These are phyloP conservation scores for Colletotrichum sp. DNA, from an alignment of 2,329 filamentous ascomycete genomes.

Conservation along the genomic window DNA sequence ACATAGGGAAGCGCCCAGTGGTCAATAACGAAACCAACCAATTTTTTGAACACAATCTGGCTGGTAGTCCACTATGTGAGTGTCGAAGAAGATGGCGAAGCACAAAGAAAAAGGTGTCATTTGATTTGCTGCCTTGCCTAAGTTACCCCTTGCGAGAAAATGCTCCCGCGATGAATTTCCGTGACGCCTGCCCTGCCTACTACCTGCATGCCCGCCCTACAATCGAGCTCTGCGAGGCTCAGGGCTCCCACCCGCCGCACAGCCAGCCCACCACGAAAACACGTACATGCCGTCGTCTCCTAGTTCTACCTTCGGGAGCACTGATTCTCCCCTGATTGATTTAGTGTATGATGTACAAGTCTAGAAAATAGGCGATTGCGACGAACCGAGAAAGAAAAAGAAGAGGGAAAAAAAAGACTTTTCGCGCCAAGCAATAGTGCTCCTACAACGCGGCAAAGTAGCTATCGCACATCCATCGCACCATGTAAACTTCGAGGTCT, in stretches of 20 bases:
- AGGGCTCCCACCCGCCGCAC: background rate
- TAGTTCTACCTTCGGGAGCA: background rate
- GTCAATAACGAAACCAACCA: background rate
- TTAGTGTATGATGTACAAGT: constrained; percentile 7
- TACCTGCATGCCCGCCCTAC: background rate
- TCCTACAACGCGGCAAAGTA: background rate
- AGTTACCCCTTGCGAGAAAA: background rate
- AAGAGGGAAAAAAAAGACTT: background rate
- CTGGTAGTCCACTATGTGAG: background rate
- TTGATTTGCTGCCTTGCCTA: background rate
- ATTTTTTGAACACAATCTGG: background rate
- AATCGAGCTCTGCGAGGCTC: background rate
- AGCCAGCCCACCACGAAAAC: background rate
- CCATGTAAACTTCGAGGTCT: background rate
- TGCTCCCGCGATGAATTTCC: background rate
- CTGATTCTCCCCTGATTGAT: background rate
- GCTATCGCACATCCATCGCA: background rate
- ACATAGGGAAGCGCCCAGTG: background rate
- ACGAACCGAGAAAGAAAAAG: background rate
- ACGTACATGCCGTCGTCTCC: background rate
- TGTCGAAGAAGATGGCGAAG: background rate
- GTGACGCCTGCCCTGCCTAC: background rate
- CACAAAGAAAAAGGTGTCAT: background rate
- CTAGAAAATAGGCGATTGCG: background rate
- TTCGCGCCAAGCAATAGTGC: background rate